Conservation (phyloP, 1,139 yeast genomes). For the Magnusiomyces tetraspermus region DNA sequence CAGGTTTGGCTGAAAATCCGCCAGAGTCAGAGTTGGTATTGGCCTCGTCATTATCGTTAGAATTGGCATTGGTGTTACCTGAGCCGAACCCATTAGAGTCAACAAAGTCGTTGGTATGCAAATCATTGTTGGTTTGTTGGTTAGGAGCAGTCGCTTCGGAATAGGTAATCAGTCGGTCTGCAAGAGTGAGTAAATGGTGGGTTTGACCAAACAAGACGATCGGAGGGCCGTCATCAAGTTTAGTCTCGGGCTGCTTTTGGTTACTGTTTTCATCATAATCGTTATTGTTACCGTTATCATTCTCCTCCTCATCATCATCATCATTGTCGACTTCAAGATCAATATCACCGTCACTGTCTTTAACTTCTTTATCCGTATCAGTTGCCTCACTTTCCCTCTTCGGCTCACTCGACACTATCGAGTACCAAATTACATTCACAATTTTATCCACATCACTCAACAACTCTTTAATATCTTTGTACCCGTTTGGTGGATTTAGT, state of each 20-base stretch:
- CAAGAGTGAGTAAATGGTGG: conserved; percentile 49
- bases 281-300: background rate
- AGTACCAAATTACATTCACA: conserved; percentile 50
- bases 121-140: conserved; percentile 13
- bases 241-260: background rate
- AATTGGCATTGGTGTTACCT: conserved; percentile 8
- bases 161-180: conserved; percentile 60
- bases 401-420: conserved; percentile 29
- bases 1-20: conserved; percentile 22
- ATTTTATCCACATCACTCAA: conserved; percentile 40
- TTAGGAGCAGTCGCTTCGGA: conserved; percentile 21
- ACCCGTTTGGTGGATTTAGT: conserved; percentile 22
- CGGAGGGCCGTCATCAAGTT: background rate
- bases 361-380: no score
- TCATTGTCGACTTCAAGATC: background rate
- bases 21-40: conserved; percentile 17
- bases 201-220: conserved; percentile 43
- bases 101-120: conserved; percentile 15
- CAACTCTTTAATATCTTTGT: conserved; percentile 36
- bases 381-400: background rate
- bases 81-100: conserved; percentile 4
- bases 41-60: conserved; percentile 5
- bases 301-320: no score
- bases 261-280: background rate
- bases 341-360: background rate